These are phyloP conservation scores for Ophiostoma piceae DNA, from an alignment of 2,329 filamentous ascomycete genomes.

Conservation along the genomic window DNA sequence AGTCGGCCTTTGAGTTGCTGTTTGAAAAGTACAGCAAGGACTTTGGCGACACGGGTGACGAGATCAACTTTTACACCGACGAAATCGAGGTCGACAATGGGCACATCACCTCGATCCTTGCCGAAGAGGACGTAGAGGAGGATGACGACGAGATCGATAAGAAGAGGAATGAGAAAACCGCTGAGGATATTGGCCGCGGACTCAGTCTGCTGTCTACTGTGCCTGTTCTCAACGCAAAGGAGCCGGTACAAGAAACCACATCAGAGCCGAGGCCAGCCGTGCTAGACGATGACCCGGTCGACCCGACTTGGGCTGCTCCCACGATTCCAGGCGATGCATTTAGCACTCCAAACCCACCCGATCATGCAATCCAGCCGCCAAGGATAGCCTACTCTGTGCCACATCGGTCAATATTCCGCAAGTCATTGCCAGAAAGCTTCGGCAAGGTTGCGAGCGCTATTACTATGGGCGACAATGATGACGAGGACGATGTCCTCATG, in stretches of 20 bases:
- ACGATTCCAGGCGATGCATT: slow-evolving; percentile 32
- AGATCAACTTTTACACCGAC: slow-evolving; percentile 79
- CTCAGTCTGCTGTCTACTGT: not conserved
- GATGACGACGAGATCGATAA: slow-evolving; percentile 28
- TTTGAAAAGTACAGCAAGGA: slow-evolving; percentile 84
- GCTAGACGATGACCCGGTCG: slow-evolving; percentile 24
- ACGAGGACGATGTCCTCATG: slow-evolving; percentile 15
- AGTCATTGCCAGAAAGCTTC: slow-evolving; percentile 16
- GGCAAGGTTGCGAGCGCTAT: not conserved
- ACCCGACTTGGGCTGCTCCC: slow-evolving; percentile 39
- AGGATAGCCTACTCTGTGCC: not conserved
- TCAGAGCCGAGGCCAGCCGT: not conserved
- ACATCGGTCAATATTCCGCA: slow-evolving; percentile 11
- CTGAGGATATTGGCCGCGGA: not conserved
- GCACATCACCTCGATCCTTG: slow-evolving; percentile 56
- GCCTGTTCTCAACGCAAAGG: not conserved
- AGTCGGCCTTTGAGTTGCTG: slow-evolving; percentile 79
- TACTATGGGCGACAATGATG: slow-evolving; percentile 32
- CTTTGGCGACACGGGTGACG: slow-evolving; percentile 78
- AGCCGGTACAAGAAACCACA: not conserved
- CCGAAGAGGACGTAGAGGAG: slow-evolving; percentile 30
- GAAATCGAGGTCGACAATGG: slow-evolving; percentile 87
- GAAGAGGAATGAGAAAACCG: slow-evolving; percentile 24
- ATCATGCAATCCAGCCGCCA: not conserved
- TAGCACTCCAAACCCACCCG: slow-evolving; percentile 11